phyloP scores from a whole-genome alignment of 2,329 filamentous ascomycete genomes.

The Fusarium agapanthi region DNA sequence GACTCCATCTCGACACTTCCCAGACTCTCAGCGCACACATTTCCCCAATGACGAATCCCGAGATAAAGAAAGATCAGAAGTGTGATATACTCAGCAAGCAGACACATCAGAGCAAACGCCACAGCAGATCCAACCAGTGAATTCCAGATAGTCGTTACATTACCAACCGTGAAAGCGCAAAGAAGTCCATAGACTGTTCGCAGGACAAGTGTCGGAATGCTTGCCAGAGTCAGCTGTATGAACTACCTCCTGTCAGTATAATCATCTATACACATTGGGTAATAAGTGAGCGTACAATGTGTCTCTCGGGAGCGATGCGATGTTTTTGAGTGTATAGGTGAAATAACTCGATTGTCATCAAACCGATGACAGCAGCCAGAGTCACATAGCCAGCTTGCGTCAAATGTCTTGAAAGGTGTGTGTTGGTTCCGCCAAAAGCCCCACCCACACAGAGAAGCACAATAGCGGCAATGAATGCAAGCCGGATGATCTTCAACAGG shows the following conservation, averaged over 20 bases:
- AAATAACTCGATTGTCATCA: neutral
- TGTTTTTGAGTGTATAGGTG: neutral
- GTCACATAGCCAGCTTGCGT: neutral
- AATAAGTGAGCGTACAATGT: neutral
- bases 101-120: neutral
- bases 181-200: neutral
- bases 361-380: neutral
- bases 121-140: neutral
- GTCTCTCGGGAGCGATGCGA: neutral
- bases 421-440: neutral
- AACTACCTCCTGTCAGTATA: neutral
- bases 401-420: neutral
- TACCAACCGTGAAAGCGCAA: neutral
- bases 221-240: neutral
- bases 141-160: neutral
- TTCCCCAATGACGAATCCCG: neutral
- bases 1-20: neutral
- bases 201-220: neutral
- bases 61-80: neutral
- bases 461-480: neutral
- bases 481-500: neutral
- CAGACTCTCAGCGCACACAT: accelerated
- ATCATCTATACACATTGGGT: accelerated
- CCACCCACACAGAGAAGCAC: neutral
- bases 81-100: neutral